Evolutionary conservation across 176 grass and related monocot genomes (phyloP), one percentile per base, ranked within the genome.

Genomic region (Echinochloa phyllopogon): DNA sequence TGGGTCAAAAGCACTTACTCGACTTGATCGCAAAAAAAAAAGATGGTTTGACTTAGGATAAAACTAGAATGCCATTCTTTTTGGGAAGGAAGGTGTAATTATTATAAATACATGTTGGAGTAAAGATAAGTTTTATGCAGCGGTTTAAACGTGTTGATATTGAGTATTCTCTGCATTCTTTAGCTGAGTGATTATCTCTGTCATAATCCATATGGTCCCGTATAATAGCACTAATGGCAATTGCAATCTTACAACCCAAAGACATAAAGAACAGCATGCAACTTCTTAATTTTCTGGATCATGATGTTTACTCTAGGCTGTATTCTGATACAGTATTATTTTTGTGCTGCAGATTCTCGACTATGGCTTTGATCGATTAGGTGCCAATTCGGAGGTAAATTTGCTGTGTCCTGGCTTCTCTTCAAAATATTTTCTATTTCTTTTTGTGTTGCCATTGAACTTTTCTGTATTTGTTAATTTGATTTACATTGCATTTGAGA

Each of bases 361-460:
- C 81, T 98, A 96, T 81, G 91, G 81, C 49, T 95, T 98, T 91
- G 96, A 98, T 81, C 91, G 91, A 43, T 86, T 98, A 82, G 93
- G 96, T 87, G 96, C 83, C 61, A 91, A 70, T 85, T 97, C 90
- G 57, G 73, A 94, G 90, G 94, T 94, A 83, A 84, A 77, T 57
- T 92, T 20, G n/a, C 23, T 73, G 15, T 68, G 21, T 55, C 52
- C 56, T 27, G 53, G 60, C 50, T 75, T 84, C 21, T 21, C 12
- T 62, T 25, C 50, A 73, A 37, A 75, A 86, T 23, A 27, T 61
- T 49, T 58, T 72, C 48, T 77, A 11, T 80, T 52, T 56, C 37
- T 61, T 60, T 77, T 23, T 62, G 6, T 70, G 15, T 77, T 56
- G 40, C 14, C n/a, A 75, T 78, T 42, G 4, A 59, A 25, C 67